phyloP scores from a whole-genome alignment of 768 basidiomycete species.

The Russula emetica region DNA sequence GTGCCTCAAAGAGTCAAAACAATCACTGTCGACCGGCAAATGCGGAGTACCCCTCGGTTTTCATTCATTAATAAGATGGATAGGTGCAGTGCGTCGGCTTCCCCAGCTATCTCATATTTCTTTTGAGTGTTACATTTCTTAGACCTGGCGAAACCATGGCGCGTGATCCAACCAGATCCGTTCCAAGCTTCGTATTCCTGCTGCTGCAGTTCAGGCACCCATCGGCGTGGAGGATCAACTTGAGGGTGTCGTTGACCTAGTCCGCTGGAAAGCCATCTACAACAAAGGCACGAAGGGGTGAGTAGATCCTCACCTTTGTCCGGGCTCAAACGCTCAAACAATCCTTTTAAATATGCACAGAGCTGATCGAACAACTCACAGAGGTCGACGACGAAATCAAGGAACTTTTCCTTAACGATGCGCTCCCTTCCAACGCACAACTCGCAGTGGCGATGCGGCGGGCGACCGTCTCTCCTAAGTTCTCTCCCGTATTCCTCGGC shows the following conservation, averaged over 20 bases:
- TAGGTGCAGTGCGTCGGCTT: conserved; percentile 44
- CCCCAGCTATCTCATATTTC: neutral
- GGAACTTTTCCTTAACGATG: no score
- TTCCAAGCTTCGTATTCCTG: conserved; percentile 83
- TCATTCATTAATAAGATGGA: conserved; percentile 99
- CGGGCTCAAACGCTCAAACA: no score
- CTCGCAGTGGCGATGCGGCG: no score
- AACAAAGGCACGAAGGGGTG: no score
- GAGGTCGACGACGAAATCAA: no score
- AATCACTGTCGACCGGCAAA: conserved; percentile 97
- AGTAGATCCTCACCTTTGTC: no score
- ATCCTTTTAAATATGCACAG: no score
- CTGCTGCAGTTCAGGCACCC: conserved; percentile 93
- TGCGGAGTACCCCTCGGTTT: conserved; percentile 92
- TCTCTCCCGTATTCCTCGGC: no score
- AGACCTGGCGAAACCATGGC: conserved; percentile 96
- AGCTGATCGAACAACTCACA: no score
- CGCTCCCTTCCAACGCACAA: no score
- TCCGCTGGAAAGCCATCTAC: no score
- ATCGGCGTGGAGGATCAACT: conserved; percentile 88
- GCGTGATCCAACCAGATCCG: conserved; percentile 90
- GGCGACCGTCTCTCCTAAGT: no score
- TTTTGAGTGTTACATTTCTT: neutral
- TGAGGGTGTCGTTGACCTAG: conserved; percentile 83
- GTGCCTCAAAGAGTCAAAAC: conserved; percentile 77